Conservation (phyloP, 2,329 filamentous ascomycete species). For the Biscogniauxia sp. region DNA sequence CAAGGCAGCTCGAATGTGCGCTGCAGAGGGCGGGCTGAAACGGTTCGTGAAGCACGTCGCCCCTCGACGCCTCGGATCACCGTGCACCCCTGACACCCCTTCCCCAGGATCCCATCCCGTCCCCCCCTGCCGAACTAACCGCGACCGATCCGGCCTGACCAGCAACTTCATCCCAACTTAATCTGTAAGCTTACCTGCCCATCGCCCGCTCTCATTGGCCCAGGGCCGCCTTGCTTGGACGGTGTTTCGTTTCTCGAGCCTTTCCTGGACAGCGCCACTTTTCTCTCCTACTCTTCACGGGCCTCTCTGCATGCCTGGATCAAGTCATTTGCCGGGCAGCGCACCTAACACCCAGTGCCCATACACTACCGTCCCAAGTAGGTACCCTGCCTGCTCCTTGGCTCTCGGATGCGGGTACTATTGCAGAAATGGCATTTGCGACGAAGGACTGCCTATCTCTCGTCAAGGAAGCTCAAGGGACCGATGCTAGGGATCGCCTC, state of each 20-base stretch:
- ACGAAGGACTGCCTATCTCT: slow-evolving; percentile 14
- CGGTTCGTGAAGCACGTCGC: slow-evolving; percentile 29
- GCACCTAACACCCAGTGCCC: neutral
- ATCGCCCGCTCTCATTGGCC: slow-evolving; percentile 14
- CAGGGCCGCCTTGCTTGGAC: slow-evolving; percentile 11
- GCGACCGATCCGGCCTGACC: slow-evolving; percentile 13
- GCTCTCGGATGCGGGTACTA: slow-evolving; percentile 25
- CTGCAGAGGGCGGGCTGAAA: slow-evolving; percentile 22
- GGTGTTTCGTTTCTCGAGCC: slow-evolving; percentile 27
- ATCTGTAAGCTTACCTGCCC: slow-evolving; percentile 12
- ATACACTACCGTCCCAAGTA: neutral
- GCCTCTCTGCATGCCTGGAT: slow-evolving; percentile 3
- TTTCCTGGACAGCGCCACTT: neutral
- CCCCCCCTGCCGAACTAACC: slow-evolving; percentile 15
- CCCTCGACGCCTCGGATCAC: slow-evolving; percentile 18
- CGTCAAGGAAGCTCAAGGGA: slow-evolving; percentile 23
- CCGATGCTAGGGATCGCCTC: slow-evolving; percentile 25
- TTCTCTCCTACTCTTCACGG: slow-evolving; percentile 5
- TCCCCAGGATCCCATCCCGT: slow-evolving; percentile 8
- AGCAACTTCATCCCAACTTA: slow-evolving; percentile 23
- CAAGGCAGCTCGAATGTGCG: slow-evolving; percentile 6
- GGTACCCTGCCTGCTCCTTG: slow-evolving; percentile 17
- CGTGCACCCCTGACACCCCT: slow-evolving; percentile 11
- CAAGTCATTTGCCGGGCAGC: neutral
- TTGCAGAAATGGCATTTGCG: slow-evolving; percentile 12